phyloP scores from a whole-genome alignment of 2,329 filamentous ascomycete genomes.

The Aspergillus fumigatiaffinis region DNA sequence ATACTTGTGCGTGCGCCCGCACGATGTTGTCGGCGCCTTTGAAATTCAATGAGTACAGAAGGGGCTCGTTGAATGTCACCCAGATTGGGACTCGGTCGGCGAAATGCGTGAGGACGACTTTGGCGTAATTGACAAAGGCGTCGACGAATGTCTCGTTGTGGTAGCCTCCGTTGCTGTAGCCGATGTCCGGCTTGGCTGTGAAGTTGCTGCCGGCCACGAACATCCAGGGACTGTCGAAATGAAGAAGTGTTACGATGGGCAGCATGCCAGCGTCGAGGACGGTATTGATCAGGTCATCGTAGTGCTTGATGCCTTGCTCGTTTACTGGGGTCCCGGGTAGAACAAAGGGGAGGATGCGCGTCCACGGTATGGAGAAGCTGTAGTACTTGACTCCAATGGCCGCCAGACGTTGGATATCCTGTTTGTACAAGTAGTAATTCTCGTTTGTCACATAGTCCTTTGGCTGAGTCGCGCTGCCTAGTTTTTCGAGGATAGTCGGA shows the following conservation, averaged over 20 bases:
- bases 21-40: constrained; percentile 49
- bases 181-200: constrained; percentile 17
- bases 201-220: constrained; percentile 19
- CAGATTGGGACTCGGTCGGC: constrained; percentile 39
- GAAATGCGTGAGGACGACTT: constrained; percentile 36
- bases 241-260: constrained; percentile 42
- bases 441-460: constrained; percentile 49
- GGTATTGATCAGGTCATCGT: constrained; percentile 46
- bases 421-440: constrained; percentile 50
- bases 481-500: constrained; percentile 38
- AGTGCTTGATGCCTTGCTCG: constrained; percentile 44
- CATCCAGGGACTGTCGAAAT: constrained; percentile 26
- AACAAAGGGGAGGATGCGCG: constrained; percentile 48
- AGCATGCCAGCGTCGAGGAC: constrained; percentile 41
- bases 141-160: constrained; percentile 42
- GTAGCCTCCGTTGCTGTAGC: constrained; percentile 25
- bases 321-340: constrained; percentile 44
- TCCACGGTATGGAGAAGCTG: constrained; percentile 48
- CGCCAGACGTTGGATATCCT: constrained; percentile 41
- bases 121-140: constrained; percentile 36
- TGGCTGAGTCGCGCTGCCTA: constrained; percentile 28
- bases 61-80: constrained; percentile 42
- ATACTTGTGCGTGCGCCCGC: constrained; percentile 37
- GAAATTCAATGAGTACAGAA: constrained; percentile 40
- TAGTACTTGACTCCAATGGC: constrained; percentile 39